Conservation (phyloP, 2,329 filamentous ascomycete genomes). For the Trichoderma asperellum region DNA sequence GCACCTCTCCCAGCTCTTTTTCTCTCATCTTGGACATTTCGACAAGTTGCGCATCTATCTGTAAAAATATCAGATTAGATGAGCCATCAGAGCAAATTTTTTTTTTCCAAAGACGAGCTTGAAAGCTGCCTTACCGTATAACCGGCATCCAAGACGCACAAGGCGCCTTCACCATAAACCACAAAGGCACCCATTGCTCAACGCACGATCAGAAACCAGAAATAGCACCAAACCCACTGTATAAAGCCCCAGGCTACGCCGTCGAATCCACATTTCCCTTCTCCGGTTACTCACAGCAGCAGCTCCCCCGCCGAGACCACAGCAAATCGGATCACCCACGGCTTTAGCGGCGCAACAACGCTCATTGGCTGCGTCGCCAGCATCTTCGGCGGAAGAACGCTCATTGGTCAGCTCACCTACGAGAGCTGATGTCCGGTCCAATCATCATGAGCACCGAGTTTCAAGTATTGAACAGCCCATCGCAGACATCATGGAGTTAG, state of each 20-base stretch:
- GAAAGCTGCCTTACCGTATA: not conserved
- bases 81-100: not conserved
- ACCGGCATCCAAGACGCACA: not conserved
- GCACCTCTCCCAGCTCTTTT: not conserved
- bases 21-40: not conserved
- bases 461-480: not conserved
- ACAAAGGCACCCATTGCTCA: not conserved
- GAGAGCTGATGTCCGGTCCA: not conserved
- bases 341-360: conserved; percentile 21
- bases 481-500: not conserved
- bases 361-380: not conserved
- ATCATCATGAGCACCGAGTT: not conserved
- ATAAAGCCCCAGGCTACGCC: not conserved
- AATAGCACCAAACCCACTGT: not conserved
- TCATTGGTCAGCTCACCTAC: not conserved
- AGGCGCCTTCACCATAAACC: not conserved
- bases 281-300: not conserved
- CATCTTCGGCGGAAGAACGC: conserved; percentile 18
- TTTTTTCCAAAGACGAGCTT: not conserved
- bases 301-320: not conserved
- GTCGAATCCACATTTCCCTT: not conserved
- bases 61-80: not conserved
- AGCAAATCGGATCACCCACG: not conserved
- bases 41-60: not conserved
- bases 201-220: too few species aligned